Conservation (phyloP, 73 alveolate genomes). For the Tetrahymena borealis region DNA sequence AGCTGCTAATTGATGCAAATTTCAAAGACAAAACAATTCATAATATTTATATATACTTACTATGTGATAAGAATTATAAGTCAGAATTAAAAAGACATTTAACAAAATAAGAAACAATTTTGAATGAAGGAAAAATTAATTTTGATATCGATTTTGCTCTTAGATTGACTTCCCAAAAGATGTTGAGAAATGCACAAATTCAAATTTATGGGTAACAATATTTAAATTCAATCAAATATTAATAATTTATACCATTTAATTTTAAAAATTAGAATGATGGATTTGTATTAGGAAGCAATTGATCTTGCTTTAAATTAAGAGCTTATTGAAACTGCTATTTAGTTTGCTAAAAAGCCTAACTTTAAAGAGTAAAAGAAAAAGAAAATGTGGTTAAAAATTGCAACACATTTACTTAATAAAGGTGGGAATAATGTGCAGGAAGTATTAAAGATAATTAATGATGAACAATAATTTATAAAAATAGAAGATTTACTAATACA, state of each 20-base stretch:
- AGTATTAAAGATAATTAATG: conserved; percentile 72
- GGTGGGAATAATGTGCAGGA: conserved; percentile 54
- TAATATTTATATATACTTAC: background rate
- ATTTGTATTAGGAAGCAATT: conserved; percentile 92
- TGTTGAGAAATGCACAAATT: conserved; percentile 67
- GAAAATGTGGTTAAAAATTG: conserved; percentile 92
- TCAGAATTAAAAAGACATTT: background rate
- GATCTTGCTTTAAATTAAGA: conserved; percentile 77
- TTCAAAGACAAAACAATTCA: background rate
- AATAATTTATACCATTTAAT: conserved; percentile 11
- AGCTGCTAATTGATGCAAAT: background rate
- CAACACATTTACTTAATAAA: conserved; percentile 62
- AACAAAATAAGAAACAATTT: background rate
- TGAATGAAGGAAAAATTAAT: background rate
- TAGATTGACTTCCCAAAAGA: conserved; percentile 81
- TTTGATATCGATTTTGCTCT: conserved; percentile 80
- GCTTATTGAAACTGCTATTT: conserved; percentile 84
- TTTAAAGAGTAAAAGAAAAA: conserved; percentile 76
- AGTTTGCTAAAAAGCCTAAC: conserved; percentile 80
- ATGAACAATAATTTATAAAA: conserved; percentile 76
- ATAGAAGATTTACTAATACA: conserved; percentile 93
- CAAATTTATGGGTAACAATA: conserved; percentile 54
- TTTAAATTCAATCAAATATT: background rate
- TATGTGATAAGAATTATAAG: background rate
- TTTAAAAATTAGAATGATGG: conserved; percentile 53